phyloP scores from a whole-genome alignment of 768 basidiomycete genomes.

The Hericium alpestre region DNA sequence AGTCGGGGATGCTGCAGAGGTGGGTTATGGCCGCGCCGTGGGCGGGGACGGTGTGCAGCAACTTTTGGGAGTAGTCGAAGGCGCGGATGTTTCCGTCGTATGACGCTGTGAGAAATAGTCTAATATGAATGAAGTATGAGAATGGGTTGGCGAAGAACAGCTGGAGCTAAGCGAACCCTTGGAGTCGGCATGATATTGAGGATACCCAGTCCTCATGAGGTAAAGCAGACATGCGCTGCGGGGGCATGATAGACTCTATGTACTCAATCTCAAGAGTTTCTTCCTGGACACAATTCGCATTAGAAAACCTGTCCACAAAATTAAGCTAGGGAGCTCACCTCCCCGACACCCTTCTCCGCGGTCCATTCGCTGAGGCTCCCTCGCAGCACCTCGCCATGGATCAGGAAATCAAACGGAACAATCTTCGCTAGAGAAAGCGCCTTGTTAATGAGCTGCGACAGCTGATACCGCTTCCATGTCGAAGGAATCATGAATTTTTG shows the following conservation, averaged over 20 bases:
- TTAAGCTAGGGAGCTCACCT: conserved; percentile 34
- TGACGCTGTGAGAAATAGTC: conserved; percentile 65
- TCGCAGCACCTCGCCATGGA: conserved; percentile 72
- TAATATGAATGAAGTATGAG: conserved; percentile 18
- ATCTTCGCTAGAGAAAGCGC: conserved; percentile 64
- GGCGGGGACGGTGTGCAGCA: conserved; percentile 35
- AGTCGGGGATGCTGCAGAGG: conserved; percentile 38
- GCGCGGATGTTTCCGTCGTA: conserved; percentile 72
- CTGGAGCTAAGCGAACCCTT: conserved; percentile 31
- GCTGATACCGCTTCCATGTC: conserved; percentile 87
- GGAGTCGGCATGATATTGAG: conserved; percentile 51
- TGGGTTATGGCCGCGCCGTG: conserved; percentile 66
- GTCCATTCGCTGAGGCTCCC: conserved; percentile 69
- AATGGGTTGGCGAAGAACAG: conserved; percentile 1
- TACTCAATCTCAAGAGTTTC: conserved; percentile 41
- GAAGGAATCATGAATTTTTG: conserved; percentile 91
- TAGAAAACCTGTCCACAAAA: background rate
- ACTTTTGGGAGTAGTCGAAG: conserved; percentile 60
- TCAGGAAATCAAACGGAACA: conserved; percentile 87
- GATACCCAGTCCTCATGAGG: conserved; percentile 95
- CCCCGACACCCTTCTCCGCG: conserved; percentile 53
- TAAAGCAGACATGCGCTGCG: conserved; percentile 44
- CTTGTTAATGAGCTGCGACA: conserved; percentile 95
- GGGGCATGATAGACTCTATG: conserved; percentile 13
- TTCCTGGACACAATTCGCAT: conserved; percentile 38